phyloP scores from a whole-genome alignment of 306 rosid genomes.

The Citrullus colocynthis region DNA sequence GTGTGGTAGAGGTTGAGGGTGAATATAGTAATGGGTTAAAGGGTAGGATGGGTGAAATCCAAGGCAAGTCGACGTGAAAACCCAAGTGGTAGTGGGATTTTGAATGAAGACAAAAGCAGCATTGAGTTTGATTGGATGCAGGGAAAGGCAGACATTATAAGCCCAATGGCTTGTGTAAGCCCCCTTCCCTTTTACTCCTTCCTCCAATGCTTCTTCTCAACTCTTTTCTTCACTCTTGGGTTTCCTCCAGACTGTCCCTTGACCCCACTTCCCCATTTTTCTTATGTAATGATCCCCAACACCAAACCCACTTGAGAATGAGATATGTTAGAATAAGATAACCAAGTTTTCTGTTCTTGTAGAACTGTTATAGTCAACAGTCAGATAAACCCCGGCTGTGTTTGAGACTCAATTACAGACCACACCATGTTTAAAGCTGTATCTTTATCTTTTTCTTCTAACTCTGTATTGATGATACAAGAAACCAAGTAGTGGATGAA shows the following conservation, averaged over 20 bases:
- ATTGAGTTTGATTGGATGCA: conserved; percentile 12
- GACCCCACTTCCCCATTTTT: background rate
- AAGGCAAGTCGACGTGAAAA: background rate
- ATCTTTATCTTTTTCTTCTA: background rate
- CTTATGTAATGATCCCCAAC: background rate
- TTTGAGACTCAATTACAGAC: background rate
- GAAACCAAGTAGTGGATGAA: conserved; percentile 1
- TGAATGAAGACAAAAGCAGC: conserved; percentile 8
- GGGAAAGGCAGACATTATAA: conserved; percentile 8
- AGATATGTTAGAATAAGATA: background rate
- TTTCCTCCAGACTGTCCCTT: background rate
- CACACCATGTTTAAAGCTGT: conserved; percentile 1
- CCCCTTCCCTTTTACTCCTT: background rate
- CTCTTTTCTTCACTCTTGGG: conserved; percentile 4
- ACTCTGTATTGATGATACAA: background rate
- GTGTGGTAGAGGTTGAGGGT: background rate
- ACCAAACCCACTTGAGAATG: background rate
- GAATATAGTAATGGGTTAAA: background rate
- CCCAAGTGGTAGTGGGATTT: background rate
- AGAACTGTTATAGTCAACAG: background rate
- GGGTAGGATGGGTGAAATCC: background rate
- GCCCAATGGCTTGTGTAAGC: background rate
- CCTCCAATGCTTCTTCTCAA: background rate
- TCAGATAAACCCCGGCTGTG: background rate
- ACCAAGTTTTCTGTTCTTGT: background rate